Evolutionary conservation across 148 eudicot genomes (phyloP), one percentile per base, ranked within the genome.

Genomic region (Chenopodium suecicum): DNA sequence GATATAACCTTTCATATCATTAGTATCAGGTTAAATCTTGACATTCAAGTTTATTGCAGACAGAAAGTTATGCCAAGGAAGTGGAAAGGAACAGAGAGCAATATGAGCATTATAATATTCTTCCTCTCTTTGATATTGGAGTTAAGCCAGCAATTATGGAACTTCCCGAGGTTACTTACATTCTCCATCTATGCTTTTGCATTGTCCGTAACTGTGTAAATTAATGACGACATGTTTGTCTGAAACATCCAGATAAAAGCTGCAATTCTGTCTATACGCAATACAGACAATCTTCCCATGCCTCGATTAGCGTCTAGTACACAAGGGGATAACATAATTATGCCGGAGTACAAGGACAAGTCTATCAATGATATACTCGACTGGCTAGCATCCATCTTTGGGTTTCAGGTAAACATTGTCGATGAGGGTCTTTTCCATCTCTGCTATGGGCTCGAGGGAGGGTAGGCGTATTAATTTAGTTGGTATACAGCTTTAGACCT

Each of bases 111-210:
- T 94, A 91, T 75, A 96, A 96, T 86, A 94, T 96, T 90, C 95
- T 96, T 74, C 99, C 99, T 23, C 79, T 96, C 86, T 86, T 87
- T 84, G 91, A 94, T 79, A 86, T 92, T 81, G 92, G 91, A 48
- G 90, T 91, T 71, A 92, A 92, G 83, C 98, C 98, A 80, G 92
- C 94, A 65, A 94, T 96, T 34, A 94, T 96, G 99, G 92, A 96
- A 85, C 92, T 94, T 83, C 94, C 99, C 16, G 99, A 96, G 99
- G 99, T 96, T 80, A 74, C 69, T 63, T 74, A 74, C 20, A 31
- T 66, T 13, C 50, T 78, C 46, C 48, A 11, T 60, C 31, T 60
- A 32, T 74, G 79, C 67, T 70, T 78, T 82, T 56, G 68, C 4
- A 69, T 50, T 70, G 22, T 76, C 23, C 63, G 54, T 74, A 74